Evolutionary conservation across 2,329 filamentous ascomycete species (phyloP).

Genomic region (Cladosporium sp.): DNA sequence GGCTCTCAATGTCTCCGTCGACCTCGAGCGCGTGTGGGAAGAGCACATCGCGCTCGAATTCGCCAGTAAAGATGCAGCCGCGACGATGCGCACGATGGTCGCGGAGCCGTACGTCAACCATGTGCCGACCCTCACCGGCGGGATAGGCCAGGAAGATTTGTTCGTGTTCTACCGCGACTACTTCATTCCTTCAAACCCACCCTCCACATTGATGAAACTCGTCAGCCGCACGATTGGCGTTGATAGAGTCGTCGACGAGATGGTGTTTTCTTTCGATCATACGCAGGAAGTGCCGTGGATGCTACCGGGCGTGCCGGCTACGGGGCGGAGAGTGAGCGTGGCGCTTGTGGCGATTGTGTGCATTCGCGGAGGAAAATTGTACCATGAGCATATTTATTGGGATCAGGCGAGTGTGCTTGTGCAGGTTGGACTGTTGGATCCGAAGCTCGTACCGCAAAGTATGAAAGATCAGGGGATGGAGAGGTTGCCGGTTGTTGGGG

Average conservation of each 20-base stretch:
- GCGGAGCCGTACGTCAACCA: conserved; percentile 37
- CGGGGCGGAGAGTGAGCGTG: conserved; percentile 56
- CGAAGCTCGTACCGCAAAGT: conserved; percentile 50
- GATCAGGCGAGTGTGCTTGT: conserved; percentile 60
- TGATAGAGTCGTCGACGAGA: conserved; percentile 61
- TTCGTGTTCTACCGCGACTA: conserved; percentile 57
- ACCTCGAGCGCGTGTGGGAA: conserved; percentile 40
- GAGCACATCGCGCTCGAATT: conserved; percentile 34
- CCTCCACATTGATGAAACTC: conserved; percentile 54
- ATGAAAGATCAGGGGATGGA: conserved; percentile 45
- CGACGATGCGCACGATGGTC: conserved; percentile 34
- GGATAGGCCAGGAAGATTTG: conserved; percentile 44
- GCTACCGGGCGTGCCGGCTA: conserved; percentile 57
- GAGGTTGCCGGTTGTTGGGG: conserved; percentile 42
- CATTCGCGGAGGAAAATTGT: conserved; percentile 54
- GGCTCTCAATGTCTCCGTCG: conserved; percentile 32
- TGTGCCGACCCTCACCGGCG: conserved; percentile 47
- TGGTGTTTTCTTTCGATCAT: conserved; percentile 58
- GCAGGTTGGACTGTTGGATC: conserved; percentile 57
- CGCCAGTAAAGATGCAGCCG: conserved; percentile 28
- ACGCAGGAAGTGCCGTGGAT: conserved; percentile 60
- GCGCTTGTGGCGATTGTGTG: conserved; percentile 58
- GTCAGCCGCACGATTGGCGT: conserved; percentile 57
- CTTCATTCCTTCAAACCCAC: conserved; percentile 56
- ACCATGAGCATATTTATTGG: conserved; percentile 61